Base-by-base conservation (phyloP, 306 rosid species). In the Vigna angularis region DNA sequence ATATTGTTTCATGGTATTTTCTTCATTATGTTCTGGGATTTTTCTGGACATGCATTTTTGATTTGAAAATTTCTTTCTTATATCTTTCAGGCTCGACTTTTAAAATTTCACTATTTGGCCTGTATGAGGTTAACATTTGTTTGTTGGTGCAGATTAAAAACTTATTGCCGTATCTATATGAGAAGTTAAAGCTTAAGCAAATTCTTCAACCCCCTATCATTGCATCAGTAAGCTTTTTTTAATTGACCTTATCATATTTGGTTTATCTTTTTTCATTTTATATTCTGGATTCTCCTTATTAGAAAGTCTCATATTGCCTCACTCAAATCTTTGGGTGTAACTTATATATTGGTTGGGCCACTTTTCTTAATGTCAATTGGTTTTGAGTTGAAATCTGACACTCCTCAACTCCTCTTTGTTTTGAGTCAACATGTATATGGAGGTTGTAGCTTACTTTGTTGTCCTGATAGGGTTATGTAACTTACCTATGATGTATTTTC, bases 121-220 rank as follows among this genome's bases (percentile, higher is more conserved):
- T 72, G 26, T 44, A 62, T 47, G 34, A 55, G 72, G 73, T 69
- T 69, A 52, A 73, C 28, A 58, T 81, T 3, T 58, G 65, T 77
- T 81, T 77, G 22, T 73, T 71, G 52, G 67, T 86, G 91, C 97
- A 96, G 99, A 73, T 93, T 30, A 80, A 76, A 79, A 66, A 44
- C 34, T 8, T 90, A 50, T 56, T 87, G 1, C 1, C 51, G 7
- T 79, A 82, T 70, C 9, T 93, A 20, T 91, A 83, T 52, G 98
- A 90, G 49, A 93, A 86, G 84, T 89, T 96, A 93, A 96, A 90
- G 91, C 94, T 96, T 80, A 86, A 89, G 86, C 98, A 91, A 88
- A 86, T 96, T 81, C 87, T 91, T 74, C 98, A 96, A 66, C 99
- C 99, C 51, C 96, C 99, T 82, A 96, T 96, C 26, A 85, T 96